Evolutionary conservation across 345 rosid species (phyloP), one percentile per base, ranked within the genome.

Genomic region (Lepidium didymum): DNA sequence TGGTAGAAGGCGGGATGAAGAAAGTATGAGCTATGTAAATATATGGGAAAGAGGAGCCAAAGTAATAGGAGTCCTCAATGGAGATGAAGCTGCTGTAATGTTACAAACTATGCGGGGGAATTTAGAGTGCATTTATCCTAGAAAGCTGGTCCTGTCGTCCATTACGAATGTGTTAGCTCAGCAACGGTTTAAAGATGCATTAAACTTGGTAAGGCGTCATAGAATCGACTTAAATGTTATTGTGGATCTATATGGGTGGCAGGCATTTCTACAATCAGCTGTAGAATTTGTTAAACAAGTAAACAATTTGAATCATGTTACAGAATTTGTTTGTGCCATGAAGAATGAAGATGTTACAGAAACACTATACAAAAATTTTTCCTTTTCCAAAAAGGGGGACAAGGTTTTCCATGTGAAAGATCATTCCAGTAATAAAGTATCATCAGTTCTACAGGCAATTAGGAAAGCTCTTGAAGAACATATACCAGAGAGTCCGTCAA

Each of bases 11-110:
- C 81, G 75, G 64, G 87, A 85, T 52, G 85, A 81, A 61, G 95
- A 89, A 73, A 85, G 69, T 40, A 75, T 77, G 73, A 79, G 78
- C 80, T 85, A 71, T 45, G 76, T 86, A 53, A 81, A 89, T 77
- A 77, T 91, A 18, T 94, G 97, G 99, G 99, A 94, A 78, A 89
- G 80, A 79, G 93, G 97, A 62, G 95, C 96, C 69, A 86, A 86
- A 84, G 65, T 87, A 56, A 42, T 83, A 29, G 99, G 99, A 46
- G 91, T 91, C 65, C 79, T 94, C 72, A 90, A 94, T 75, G 99
- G 99, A 61, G 93, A 91, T 64, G 96, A 79, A 73, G 93, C 92
- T 81, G 82, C 91, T 59, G 96, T 89, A 38, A 64, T 94, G 69
- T 47, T 94, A 69, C 96, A 89, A 81, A 87, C 99, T 49, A 69